These are phyloP conservation scores for Moesziomyces globuligerus DNA, from an alignment of 1,284 basidiomycete genomes.

Conservation along the genomic window DNA sequence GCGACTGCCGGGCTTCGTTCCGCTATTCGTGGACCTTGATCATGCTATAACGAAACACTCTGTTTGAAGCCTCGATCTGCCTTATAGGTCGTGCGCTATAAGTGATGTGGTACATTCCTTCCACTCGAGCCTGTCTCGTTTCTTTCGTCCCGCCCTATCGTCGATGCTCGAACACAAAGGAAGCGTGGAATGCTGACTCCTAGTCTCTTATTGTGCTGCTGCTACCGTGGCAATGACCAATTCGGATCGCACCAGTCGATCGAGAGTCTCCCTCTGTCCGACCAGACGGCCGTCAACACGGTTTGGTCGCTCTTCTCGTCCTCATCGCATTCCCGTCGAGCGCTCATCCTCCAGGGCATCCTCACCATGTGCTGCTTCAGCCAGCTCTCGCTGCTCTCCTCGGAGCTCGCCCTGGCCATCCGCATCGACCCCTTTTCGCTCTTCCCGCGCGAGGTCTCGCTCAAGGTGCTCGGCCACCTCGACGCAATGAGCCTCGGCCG, in stretches of 20 bases:
- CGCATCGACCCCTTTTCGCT: slow-evolving; percentile 88
- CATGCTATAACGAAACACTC: slow-evolving; percentile 49
- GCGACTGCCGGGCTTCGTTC: slow-evolving; percentile 12
- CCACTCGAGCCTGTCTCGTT: neutral
- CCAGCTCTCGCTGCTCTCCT: slow-evolving; percentile 94
- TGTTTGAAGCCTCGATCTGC: slow-evolving; percentile 64
- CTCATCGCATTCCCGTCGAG: slow-evolving; percentile 86
- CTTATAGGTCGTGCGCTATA: slow-evolving; percentile 59
- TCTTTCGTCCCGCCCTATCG: neutral
- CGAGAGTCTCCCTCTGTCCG: slow-evolving; percentile 86
- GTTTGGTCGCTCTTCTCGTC: slow-evolving; percentile 98
- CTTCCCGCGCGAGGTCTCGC: slow-evolving; percentile 87
- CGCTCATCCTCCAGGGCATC: slow-evolving; percentile 93
- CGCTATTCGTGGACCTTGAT: slow-evolving; percentile 19
- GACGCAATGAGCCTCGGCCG: slow-evolving; percentile 95
- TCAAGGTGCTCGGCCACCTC: slow-evolving; percentile 89
- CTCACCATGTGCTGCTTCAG: slow-evolving; percentile 99
- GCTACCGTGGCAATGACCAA: too few species aligned
- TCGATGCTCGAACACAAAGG: neutral
- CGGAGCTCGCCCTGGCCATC: slow-evolving; percentile 88
- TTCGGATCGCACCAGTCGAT: slow-evolving; percentile 75
- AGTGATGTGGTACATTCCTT: slow-evolving; percentile 50
- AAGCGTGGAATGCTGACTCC: neutral
- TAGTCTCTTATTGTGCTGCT: neutral
- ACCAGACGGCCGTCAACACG: slow-evolving; percentile 87